These are phyloP conservation scores for Dipteronia dyeriana DNA, from an alignment of 345 rosid species.

Conservation along the genomic window DNA sequence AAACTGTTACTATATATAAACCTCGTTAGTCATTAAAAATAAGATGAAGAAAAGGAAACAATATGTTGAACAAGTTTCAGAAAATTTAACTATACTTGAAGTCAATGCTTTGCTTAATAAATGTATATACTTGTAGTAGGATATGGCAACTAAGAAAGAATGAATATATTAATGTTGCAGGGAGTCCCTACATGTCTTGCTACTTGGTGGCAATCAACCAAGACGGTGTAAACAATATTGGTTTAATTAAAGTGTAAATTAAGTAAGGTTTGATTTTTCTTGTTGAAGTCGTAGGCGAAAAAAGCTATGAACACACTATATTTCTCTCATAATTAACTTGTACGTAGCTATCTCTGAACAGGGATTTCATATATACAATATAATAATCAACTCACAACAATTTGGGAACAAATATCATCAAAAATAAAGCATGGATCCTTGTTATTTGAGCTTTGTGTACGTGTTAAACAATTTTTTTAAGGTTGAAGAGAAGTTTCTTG, in stretches of 20 bases:
- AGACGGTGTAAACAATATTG: slow-evolving; percentile 23
- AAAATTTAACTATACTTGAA: neutral
- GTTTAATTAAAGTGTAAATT: neutral
- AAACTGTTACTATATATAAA: neutral
- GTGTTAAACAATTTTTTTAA: neutral
- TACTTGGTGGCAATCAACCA: neutral
- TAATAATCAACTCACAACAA: neutral
- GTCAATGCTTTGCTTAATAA: neutral
- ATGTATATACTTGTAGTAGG: slow-evolving; percentile 15
- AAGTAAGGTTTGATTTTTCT: slow-evolving; percentile 9
- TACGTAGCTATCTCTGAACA: neutral
- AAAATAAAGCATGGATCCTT: neutral
- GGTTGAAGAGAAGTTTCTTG: neutral
- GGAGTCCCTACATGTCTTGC: neutral
- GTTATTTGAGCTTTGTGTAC: neutral
- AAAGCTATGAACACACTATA: slow-evolving; percentile 13
- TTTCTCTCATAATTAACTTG: slow-evolving; percentile 6
- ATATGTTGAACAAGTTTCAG: neutral
- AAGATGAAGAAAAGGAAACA: neutral
- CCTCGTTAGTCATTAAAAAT: slow-evolving; percentile 23
- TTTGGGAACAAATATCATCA: neutral
- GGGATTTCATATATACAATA: neutral
- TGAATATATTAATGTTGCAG: neutral
- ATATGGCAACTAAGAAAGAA: slow-evolving; percentile 11
- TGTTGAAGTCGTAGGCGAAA: slow-evolving; percentile 24